Evolutionary conservation across 108 stramenopile genomes (phyloP).

Genomic region (Schizochytrium sp.): DNA sequence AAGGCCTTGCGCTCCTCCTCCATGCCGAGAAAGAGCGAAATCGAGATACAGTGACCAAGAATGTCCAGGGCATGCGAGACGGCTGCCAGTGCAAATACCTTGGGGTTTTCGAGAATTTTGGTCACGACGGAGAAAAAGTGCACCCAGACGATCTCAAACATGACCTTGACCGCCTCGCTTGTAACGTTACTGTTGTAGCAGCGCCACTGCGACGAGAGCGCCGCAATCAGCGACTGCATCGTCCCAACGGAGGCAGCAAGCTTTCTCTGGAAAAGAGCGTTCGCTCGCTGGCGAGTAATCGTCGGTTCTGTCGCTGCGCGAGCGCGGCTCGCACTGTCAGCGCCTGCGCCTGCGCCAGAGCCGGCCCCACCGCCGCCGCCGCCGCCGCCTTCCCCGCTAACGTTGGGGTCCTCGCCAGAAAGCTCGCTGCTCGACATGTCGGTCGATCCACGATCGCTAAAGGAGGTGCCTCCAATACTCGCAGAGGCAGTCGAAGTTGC

Average conservation of each 20-base stretch:
- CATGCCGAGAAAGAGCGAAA: constrained; percentile 15
- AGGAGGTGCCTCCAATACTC: not conserved
- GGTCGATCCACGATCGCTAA: not conserved
- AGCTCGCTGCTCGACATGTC: not conserved
- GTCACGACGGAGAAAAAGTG: constrained; percentile 15
- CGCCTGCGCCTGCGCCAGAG: not conserved
- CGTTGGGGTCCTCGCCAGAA: not conserved
- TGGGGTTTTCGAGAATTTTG: not conserved
- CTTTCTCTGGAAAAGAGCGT: not conserved
- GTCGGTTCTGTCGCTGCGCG: not conserved
- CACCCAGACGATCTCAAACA: constrained; percentile 1
- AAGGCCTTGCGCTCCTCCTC: constrained; percentile 9
- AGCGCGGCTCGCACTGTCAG: too few relatives aligned
- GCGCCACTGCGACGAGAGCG: not conserved
- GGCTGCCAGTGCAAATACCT: not conserved
- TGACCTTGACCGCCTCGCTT: not conserved
- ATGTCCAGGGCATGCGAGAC: constrained; percentile 4
- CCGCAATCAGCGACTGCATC: not conserved
- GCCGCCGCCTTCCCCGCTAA: not conserved
- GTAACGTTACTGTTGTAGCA: not conserved
- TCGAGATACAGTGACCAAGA: not conserved
- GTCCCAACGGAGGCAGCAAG: not conserved
- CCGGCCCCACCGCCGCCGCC: not conserved
- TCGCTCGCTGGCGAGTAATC: not conserved
- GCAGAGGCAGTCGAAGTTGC: not conserved